Conservation (phyloP, 2,329 filamentous ascomycete genomes). For the Tolypocladium ophioglossoides region DNA sequence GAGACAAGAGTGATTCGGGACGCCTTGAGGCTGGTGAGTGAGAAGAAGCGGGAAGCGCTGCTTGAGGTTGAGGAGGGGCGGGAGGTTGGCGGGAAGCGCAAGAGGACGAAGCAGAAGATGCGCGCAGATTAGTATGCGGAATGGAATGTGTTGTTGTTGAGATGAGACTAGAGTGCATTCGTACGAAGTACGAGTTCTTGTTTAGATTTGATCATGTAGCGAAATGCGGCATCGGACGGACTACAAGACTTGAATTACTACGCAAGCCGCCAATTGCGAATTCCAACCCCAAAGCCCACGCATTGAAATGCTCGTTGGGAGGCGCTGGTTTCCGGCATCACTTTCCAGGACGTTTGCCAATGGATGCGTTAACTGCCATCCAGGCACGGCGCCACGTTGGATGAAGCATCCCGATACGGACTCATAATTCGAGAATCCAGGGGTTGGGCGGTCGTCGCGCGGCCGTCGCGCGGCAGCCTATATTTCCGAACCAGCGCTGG, state of each 20-base stretch:
- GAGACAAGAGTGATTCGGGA: conserved; percentile 81
- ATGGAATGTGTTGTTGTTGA: not conserved
- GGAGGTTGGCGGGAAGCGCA: conserved; percentile 81
- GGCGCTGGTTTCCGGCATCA: not conserved
- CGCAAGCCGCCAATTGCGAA: not conserved
- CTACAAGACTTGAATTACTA: not conserved
- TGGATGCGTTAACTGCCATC: not conserved
- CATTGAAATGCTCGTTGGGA: too few relatives aligned
- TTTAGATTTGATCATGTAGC: not conserved
- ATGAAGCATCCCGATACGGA: not conserved
- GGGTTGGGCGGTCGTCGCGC: not conserved
- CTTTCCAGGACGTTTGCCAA: not conserved
- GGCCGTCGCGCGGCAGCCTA: not conserved
- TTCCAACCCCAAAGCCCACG: not conserved
- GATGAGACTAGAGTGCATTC: not conserved
- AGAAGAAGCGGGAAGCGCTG: conserved; percentile 88
- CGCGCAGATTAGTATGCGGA: conserved; percentile 16
- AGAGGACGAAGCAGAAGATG: conserved; percentile 49
- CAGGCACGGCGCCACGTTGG: not conserved
- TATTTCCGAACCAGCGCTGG: not conserved
- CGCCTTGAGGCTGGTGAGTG: conserved; percentile 78
- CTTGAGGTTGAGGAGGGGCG: conserved; percentile 86
- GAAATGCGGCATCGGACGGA: not conserved
- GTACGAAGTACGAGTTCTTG: not conserved
- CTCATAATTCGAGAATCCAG: not conserved